Evolutionary conservation across 139 green algal species (phyloP).

Genomic region (Coelastrella sp.): DNA sequence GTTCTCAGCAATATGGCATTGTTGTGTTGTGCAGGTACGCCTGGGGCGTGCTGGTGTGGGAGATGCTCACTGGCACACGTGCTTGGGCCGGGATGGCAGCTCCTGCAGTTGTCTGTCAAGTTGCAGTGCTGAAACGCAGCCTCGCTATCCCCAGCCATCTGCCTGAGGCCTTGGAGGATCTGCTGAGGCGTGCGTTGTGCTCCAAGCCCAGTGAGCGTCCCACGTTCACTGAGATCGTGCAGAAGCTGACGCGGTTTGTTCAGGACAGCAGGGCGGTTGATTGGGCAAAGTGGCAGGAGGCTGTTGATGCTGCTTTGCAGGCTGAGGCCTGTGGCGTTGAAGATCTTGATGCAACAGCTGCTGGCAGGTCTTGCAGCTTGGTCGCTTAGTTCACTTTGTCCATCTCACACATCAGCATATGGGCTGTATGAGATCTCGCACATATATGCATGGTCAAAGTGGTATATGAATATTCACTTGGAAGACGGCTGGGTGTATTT

Average conservation of each 20-base stretch:
- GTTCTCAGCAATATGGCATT: not conserved
- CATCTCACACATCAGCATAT: no score
- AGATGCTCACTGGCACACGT: constrained; percentile 8
- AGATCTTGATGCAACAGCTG: not conserved
- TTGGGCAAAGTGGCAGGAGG: constrained; percentile 15
- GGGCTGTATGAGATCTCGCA: no score
- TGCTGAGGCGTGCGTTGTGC: constrained; percentile 3
- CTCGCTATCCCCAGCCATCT: constrained; percentile 14
- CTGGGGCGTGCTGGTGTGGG: constrained; percentile 25
- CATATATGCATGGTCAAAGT: no score
- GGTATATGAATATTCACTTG: no score
- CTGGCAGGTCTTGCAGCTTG: not conserved
- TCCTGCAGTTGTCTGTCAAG: constrained; percentile 22
- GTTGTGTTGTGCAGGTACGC: not conserved
- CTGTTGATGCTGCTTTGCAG: not conserved
- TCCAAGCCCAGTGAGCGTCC: not conserved
- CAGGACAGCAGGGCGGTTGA: constrained; percentile 31
- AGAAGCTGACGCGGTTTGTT: constrained; percentile 17
- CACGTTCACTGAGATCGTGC: not conserved
- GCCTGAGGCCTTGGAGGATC: not conserved
- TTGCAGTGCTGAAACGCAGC: constrained; percentile 30
- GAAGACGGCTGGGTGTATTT: no score
- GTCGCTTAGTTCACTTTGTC: no score
- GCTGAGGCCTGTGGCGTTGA: not conserved
- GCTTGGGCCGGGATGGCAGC: constrained; percentile 33